Evolutionary conservation across 2,329 filamentous ascomycete species (phyloP).

Genomic region (Venturia oleaginea): DNA sequence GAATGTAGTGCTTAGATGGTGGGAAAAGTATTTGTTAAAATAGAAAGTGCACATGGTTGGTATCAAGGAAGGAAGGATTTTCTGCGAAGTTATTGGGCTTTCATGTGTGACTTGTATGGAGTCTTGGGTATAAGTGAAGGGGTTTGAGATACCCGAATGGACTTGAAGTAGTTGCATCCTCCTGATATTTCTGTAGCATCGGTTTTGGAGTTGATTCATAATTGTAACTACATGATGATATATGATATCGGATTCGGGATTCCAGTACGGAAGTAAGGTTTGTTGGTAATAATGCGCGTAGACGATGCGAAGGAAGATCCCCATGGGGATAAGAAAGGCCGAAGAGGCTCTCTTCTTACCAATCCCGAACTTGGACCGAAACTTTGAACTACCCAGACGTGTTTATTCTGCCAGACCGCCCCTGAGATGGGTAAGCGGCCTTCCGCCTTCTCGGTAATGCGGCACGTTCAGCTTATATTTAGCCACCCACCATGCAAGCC

Average conservation of each 20-base stretch:
- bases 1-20: not conserved
- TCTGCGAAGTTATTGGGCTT: not conserved
- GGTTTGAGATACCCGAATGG: not conserved
- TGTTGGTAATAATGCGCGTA: not conserved
- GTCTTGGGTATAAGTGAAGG: not conserved
- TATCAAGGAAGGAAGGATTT: not conserved
- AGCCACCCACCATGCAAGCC: not conserved
- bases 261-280: too few species aligned
- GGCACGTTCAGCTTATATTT: not conserved
- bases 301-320: too few species aligned
- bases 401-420: too few species aligned
- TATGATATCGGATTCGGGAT: too few species aligned
- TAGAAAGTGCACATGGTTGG: not conserved
- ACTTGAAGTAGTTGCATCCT: not conserved
- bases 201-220: not conserved
- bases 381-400: too few species aligned
- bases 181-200: not conserved
- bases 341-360: too few species aligned
- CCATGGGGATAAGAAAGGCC: too few species aligned
- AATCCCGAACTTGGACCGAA: not conserved
- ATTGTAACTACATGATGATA: too few species aligned
- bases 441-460: not conserved
- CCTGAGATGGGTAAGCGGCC: not conserved
- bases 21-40: not conserved
- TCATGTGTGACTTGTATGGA: not conserved